Base-by-base conservation (phyloP, 2,329 filamentous ascomycete species). In the Knoxdaviesia proteae region DNA sequence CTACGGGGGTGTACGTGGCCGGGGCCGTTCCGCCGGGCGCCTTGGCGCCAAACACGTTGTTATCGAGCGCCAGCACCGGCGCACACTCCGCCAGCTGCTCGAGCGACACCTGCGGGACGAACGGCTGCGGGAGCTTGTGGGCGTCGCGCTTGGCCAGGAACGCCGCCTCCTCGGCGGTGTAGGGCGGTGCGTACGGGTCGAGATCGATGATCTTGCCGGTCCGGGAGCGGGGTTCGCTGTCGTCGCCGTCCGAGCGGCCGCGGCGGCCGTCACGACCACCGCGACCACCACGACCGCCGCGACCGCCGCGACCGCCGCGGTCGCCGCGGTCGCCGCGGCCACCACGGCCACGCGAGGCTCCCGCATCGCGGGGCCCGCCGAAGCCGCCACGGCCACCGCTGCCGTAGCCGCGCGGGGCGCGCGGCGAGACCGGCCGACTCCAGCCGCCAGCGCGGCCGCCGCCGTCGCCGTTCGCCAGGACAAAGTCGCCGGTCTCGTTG, bases 51-150 rank as follows among this genome's bases (percentile, higher is more conserved):
- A 52, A 47, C 5, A 48, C 34, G 10, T 50, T 51, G 32, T 52
- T 50, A 34, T 57, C 55, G 32, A 53, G 47, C 6, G 58, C 56
- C 41, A 63, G 45, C 10, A 51, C 49, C 5, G 61, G 60, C n/a
- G 41, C 45, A 49, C 55, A 63, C 30, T 48, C 42, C 7, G 53
- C 50, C 34, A 47, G 43, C 34, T 50, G 48, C 35, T 60, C 59
- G 47, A 59, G 59, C 36, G 56, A 56, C 47, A 63, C 52, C 37
- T 49, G 49, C 29, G 55, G 50, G 42, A 58, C 56, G 43, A 62
- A 61, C 9, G 42, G 34, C 39, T 45, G 39, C 32, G 46, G 43
- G 32, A 36, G 34, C 39, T 45, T 45, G 40, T 32, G 44, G 42
- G 43, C n/a, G 42, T 44, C 34, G 36, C 43, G 42, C 39, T 49